Conservation (phyloP, 2,329 filamentous ascomycete species). For the Arthrobotrys megalospora region DNA sequence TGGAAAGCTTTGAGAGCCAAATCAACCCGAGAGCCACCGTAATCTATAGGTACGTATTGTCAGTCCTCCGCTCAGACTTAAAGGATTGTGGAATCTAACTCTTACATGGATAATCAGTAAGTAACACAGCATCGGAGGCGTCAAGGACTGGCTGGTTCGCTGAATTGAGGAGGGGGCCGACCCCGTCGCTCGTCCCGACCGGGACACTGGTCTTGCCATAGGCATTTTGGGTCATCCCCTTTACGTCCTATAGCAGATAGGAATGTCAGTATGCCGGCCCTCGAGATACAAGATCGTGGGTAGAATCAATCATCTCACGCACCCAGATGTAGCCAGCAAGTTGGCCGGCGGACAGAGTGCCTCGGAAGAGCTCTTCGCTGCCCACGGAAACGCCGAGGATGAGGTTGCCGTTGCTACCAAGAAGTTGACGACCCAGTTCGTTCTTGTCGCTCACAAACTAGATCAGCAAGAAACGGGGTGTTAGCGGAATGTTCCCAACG, state of each 20-base stretch:
- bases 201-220: conserved; percentile 69
- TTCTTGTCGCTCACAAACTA: conserved; percentile 68
- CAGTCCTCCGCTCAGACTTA: conserved; percentile 12
- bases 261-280: background rate
- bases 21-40: conserved; percentile 57
- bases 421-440: conserved; percentile 67
- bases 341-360: conserved; percentile 25
- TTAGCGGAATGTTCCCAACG: conserved; percentile 66
- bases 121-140: conserved; percentile 71
- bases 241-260: conserved; percentile 68
- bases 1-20: conserved; percentile 49
- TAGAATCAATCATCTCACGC: background rate
- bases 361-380: conserved; percentile 62
- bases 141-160: conserved; percentile 75
- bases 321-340: conserved; percentile 55
- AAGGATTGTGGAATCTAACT: background rate
- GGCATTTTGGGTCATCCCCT: conserved; percentile 71
- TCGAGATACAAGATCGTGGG: background rate
- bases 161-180: conserved; percentile 75
- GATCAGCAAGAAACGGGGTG: conserved; percentile 74
- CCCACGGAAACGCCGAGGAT: conserved; percentile 65
- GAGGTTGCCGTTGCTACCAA: conserved; percentile 34
- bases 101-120: conserved; percentile 60
- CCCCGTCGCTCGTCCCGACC: conserved; percentile 79
- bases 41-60: conserved; percentile 41